Evolutionary conservation across 805 yeast species (phyloP), one percentile per base, ranked within the genome.

Genomic region (Saturnispora galanensis): DNA sequence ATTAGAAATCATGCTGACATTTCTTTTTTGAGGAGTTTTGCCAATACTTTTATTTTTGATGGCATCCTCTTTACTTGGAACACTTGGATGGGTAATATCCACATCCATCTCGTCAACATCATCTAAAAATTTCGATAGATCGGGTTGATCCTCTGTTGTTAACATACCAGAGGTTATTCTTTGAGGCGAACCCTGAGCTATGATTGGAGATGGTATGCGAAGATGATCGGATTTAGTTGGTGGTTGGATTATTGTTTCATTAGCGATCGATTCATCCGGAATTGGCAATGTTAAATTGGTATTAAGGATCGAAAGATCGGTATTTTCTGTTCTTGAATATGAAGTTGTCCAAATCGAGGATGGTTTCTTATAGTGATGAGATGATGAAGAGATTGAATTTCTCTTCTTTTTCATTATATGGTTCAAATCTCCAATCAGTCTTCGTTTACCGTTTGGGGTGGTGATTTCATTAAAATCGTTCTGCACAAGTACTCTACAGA

Each of bases 401-500:
- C 63, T 60, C 13, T 36, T 57, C 62, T 52, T 65, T 54, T 48
- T 60, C 59, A 52, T 65, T 45, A 53, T 56, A 10, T 47, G 50
- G 39, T 56, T 59, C 31, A 60, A 47, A 26, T 57, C 60, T 29
- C 54, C 47, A 4, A 48, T 46, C 17, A 57, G 38, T 21, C 50
- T 50, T 36, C 63, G 54, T 40, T 61, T 55, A 8, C 56, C 54
- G 33, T 48, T 41, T 3, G 21, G 31, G 16, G 43, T 44, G 2
- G 42, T 21, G 17, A 31, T 16, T 21, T 34, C 45, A 11, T 16
- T 21, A 31, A 61, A 72, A 29, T 73, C 77, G 37, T 63, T 57
- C 28, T 60, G 60, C 26, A 75, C 51, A 3, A 74, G 51, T 2
- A 74, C 79, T 35, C 72, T 61, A 8, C 77, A 71, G 4, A 69